Evolutionary conservation across 176 grass and related monocot genomes (phyloP).

Genomic region (Rhipidocladum racemiflorum): DNA sequence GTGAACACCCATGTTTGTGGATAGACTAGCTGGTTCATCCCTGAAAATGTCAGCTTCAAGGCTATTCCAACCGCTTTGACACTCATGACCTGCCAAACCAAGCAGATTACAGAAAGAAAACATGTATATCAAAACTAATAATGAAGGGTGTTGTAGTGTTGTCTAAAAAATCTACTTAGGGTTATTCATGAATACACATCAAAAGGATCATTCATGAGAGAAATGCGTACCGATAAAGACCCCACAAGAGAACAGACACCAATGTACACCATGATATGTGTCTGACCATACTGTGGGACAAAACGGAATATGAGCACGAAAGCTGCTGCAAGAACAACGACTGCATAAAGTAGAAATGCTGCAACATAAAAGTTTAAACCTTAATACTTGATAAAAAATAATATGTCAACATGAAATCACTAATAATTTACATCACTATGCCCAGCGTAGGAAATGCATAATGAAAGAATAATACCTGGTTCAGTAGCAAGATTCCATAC

Average conservation of each 20-base stretch:
- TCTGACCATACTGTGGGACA: slow-evolving; percentile 81
- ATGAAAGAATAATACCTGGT: slow-evolving; percentile 52
- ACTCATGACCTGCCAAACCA: slow-evolving; percentile 83
- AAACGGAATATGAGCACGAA: slow-evolving; percentile 71
- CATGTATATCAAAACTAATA: not conserved
- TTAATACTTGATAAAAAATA: slow-evolving; percentile 10
- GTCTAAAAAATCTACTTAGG: not conserved
- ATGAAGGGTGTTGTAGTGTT: not conserved
- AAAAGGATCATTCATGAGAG: slow-evolving; percentile 1
- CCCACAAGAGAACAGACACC: slow-evolving; percentile 82
- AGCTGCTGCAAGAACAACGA: slow-evolving; percentile 56
- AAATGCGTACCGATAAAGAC: slow-evolving; percentile 66
- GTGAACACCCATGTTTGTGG: slow-evolving; percentile 88
- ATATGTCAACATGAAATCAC: not conserved
- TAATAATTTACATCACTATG: not conserved
- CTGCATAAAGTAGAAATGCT: slow-evolving; percentile 74
- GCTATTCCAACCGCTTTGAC: slow-evolving; percentile 97
- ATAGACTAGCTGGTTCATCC: slow-evolving; percentile 92
- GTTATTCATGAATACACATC: not conserved
- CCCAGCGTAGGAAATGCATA: not conserved
- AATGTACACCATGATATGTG: slow-evolving; percentile 82
- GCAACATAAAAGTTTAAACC: slow-evolving; percentile 35
- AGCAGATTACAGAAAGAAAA: slow-evolving; percentile 11
- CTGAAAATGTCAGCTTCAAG: slow-evolving; percentile 95
- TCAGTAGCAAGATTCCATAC: slow-evolving; percentile 95